Conservation (phyloP, 202 grass and related monocot species). For the Schoenoplectus triqueter region DNA sequence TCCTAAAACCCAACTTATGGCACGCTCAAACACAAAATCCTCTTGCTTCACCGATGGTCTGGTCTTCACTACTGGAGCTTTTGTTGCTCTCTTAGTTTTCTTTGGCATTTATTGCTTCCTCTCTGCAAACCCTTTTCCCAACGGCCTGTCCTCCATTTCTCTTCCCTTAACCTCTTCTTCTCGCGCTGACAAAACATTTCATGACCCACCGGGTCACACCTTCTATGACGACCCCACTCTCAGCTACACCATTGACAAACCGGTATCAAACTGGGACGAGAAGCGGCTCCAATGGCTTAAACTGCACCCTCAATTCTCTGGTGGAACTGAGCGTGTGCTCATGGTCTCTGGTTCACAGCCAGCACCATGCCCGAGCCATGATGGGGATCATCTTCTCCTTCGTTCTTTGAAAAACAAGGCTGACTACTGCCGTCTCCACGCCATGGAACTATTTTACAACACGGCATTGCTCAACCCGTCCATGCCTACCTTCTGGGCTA, state of each 20-base stretch:
- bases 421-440: constrained; percentile 83
- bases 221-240: constrained; percentile 83
- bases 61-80: constrained; percentile 55
- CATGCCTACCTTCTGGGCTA: constrained; percentile 77
- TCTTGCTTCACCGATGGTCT: constrained; percentile 43
- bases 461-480: constrained; percentile 63
- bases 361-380: constrained; percentile 47
- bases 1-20: constrained; percentile 21
- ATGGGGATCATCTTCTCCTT: constrained; percentile 61
- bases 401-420: constrained; percentile 82
- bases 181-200: neutral
- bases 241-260: constrained; percentile 61
- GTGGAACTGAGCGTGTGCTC: constrained; percentile 43
- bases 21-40: constrained; percentile 26
- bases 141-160: neutral
- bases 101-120: constrained; percentile 47
- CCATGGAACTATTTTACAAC: constrained; percentile 73
- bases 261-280: constrained; percentile 65
- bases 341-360: constrained; percentile 89
- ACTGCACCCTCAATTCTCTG: constrained; percentile 45
- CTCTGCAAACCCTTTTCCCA: neutral
- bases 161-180: neutral
- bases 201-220: constrained; percentile 9
- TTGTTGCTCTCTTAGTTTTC: constrained; percentile 45
- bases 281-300: constrained; percentile 67